A percentile compares a stretch with the other conserved stretches of the same genome.
Conservation (phyloP, 768 basidiomycete genomes). For the Sarcomyxa edulis region DNA sequence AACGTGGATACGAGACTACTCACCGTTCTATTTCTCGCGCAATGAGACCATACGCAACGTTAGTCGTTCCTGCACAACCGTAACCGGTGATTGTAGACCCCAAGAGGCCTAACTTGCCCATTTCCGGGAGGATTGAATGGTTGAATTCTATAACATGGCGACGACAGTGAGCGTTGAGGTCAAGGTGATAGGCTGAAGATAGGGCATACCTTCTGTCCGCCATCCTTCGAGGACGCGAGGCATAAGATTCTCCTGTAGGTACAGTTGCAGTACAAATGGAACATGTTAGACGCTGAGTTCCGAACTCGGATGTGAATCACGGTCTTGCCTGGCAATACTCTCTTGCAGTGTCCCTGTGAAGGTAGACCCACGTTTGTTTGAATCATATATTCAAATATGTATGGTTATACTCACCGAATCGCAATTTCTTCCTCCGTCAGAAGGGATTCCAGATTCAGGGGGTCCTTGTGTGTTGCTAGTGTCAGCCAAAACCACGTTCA, state of each 20-base stretch:
- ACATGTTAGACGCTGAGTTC: no score
- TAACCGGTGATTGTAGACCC: constrained; percentile 93
- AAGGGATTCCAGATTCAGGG: constrained; percentile 71
- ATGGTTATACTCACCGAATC: constrained; percentile 55
- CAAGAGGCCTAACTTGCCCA: constrained; percentile 88
- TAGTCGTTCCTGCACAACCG: constrained; percentile 88
- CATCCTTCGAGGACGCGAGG: constrained; percentile 90
- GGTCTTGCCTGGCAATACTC: constrained; percentile 70
- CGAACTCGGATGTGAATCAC: background rate
- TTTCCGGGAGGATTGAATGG: constrained; percentile 72
- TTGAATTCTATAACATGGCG: constrained; percentile 57
- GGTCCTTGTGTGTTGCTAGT: constrained; percentile 54
- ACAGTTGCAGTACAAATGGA: background rate
- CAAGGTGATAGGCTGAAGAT: background rate
- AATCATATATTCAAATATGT: no score
- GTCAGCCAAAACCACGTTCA: background rate
- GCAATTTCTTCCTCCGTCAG: constrained; percentile 88
- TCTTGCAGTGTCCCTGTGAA: constrained; percentile 66
- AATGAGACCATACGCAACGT: constrained; percentile 91
- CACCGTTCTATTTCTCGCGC: constrained; percentile 91
- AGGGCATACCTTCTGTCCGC: constrained; percentile 71
- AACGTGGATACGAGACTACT: constrained; percentile 6
- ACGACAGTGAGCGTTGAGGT: background rate
- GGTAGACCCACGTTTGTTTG: no score
- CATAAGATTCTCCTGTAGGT: constrained; percentile 63